These are phyloP conservation scores for Stemphylium beticola DNA, from an alignment of 2,329 filamentous ascomycete species.

Conservation along the genomic window DNA sequence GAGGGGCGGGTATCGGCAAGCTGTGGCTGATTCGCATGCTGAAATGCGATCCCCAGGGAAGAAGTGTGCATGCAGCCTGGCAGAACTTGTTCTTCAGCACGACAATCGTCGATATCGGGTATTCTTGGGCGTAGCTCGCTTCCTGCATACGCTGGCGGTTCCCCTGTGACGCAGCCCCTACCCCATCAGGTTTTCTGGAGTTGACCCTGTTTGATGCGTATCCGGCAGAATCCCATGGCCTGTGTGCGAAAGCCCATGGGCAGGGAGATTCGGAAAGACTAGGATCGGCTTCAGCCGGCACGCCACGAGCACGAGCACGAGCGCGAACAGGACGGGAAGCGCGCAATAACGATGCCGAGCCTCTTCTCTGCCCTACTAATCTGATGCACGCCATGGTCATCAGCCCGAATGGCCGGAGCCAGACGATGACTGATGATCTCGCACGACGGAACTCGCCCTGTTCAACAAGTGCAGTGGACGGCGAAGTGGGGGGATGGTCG, in stretches of 20 bases:
- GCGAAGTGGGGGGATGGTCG: background rate
- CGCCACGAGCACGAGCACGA: background rate
- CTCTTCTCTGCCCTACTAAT: too few relatives aligned
- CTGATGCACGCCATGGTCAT: background rate
- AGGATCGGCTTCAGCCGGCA: constrained; percentile 9
- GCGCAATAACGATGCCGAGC: background rate
- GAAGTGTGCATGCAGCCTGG: constrained; percentile 11
- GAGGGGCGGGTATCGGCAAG: constrained; percentile 7
- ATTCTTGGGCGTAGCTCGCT: background rate
- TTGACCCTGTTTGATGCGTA: constrained; percentile 4
- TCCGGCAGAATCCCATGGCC: constrained; percentile 12
- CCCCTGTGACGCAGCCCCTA: constrained; percentile 6
- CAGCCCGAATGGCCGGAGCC: background rate
- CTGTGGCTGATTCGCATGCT: constrained; percentile 7
- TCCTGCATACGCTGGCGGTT: background rate
- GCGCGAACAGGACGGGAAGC: background rate
- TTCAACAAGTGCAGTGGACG: background rate
- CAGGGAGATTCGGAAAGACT: constrained; percentile 2
- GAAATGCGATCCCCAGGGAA: constrained; percentile 5
- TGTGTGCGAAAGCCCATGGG: constrained; percentile 5
- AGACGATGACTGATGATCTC: constrained; percentile 2
- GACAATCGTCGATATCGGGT: constrained; percentile 12
- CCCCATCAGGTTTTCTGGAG: constrained; percentile 2
- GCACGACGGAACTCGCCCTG: background rate
- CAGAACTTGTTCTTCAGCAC: constrained; percentile 8